These are phyloP conservation scores for Lotmaria passim DNA, from an alignment of 208 protist genomes.

Conservation along the genomic window DNA sequence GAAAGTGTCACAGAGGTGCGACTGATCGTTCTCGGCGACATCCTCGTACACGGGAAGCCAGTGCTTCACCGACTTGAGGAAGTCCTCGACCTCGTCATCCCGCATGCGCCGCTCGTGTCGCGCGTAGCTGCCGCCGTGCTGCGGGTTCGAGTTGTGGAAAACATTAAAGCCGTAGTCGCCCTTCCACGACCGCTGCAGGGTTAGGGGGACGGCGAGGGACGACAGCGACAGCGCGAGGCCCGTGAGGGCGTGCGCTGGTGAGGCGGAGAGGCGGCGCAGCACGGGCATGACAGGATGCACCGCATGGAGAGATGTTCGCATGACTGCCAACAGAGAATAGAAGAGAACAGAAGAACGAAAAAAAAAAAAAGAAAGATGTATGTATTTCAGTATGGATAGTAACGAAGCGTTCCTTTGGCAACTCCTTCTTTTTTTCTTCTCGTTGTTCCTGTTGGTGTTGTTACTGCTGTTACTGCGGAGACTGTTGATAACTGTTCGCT, in stretches of 20 bases:
- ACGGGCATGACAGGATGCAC: not conserved
- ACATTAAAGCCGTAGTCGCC: constrained; percentile 87
- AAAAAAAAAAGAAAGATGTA: constrained; percentile 8
- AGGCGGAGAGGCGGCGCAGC: not conserved
- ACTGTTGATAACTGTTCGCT: too few species aligned
- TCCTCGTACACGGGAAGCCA: constrained; percentile 63
- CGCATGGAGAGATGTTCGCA: not conserved
- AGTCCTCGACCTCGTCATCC: constrained; percentile 89
- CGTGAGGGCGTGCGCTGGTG: not conserved
- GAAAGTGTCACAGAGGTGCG: not conserved
- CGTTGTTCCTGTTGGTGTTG: too few species aligned
- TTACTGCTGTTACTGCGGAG: too few species aligned
- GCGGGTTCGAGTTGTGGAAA: constrained; percentile 89
- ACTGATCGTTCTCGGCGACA: constrained; percentile 1
- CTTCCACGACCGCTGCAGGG: constrained; percentile 24
- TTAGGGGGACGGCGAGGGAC: not conserved
- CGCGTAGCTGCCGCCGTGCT: constrained; percentile 84
- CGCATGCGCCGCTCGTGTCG: constrained; percentile 84
- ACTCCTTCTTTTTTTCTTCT: too few species aligned
- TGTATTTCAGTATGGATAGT: not conserved
- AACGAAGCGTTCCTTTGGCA: too few species aligned
- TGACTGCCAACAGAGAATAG: too few species aligned
- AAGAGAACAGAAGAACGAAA: constrained; percentile 1
- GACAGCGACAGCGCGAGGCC: too few species aligned
- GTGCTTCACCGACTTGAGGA: constrained; percentile 78